A percentile compares a stretch with the other conserved stretches of the same genome.
Evolutionary conservation across 2,329 filamentous ascomycete species (phyloP).

Genomic region (Huntiella decipiens): DNA sequence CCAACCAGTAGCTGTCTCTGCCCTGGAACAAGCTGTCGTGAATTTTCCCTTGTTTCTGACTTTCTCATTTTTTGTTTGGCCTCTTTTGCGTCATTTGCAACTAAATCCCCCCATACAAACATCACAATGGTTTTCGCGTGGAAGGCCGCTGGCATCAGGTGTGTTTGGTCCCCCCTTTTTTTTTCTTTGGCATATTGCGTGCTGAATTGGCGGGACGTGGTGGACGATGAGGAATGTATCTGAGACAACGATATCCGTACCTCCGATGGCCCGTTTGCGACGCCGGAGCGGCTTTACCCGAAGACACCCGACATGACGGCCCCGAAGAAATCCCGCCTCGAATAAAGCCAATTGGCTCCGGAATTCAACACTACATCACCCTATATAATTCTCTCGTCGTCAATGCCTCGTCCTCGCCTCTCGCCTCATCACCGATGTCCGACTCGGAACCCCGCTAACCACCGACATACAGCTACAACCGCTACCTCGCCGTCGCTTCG

Average conservation of each 20-base stretch:
- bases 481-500: constrained; percentile 89
- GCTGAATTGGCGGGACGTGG: too few species aligned
- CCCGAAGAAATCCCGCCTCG: background rate
- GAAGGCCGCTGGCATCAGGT: constrained; percentile 96
- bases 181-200: background rate
- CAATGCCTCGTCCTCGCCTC: too few species aligned
- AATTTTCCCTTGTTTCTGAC: background rate
- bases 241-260: too few species aligned
- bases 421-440: too few species aligned
- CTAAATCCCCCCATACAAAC: background rate
- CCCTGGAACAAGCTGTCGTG: too few species aligned
- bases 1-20: too few species aligned
- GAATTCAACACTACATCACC: background rate
- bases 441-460: too few species aligned
- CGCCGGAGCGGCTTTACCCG: constrained; percentile 8
- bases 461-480: constrained; percentile 67
- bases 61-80: constrained; percentile 2
- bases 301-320: background rate
- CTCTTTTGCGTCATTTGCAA: background rate
- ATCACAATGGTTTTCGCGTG: constrained; percentile 86
- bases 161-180: constrained; percentile 25
- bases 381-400: too few species aligned
- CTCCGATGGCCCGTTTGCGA: constrained; percentile 15
- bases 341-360: background rate
- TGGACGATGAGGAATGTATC: too few species aligned